Percentiles rank a stretch among this genome's conserved stretches.
phyloP scores from a whole-genome alignment of 345 rosid species.

The Hibiscus trionum region DNA sequence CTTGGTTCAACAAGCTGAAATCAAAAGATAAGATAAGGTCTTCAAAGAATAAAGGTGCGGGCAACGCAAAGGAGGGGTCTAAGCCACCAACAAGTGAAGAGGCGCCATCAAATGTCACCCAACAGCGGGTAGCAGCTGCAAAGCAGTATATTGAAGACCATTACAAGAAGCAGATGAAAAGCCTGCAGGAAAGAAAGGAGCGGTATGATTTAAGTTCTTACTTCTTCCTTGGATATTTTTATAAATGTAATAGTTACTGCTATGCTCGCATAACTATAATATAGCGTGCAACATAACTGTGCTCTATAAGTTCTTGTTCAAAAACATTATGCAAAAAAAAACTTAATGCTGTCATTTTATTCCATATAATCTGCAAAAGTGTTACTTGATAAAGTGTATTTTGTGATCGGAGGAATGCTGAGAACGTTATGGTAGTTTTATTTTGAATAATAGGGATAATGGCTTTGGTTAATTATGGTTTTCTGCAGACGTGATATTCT shows the following conservation, averaged over 20 bases:
- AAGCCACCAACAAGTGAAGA: neutral
- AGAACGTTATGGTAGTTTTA: no score
- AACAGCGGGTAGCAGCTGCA: neutral
- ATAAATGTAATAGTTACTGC: neutral
- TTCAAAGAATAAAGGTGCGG: neutral
- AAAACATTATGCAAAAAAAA: neutral
- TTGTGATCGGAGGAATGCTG: no score
- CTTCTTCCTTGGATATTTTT: neutral
- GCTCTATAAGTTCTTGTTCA: neutral
- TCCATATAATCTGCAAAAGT: neutral
- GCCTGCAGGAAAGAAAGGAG: neutral
- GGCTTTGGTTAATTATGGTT: constrained; percentile 8
- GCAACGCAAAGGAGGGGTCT: neutral
- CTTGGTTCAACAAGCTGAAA: neutral
- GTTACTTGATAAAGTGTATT: neutral
- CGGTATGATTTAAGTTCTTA: neutral
- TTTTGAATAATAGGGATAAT: no score
- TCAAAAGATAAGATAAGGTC: neutral
- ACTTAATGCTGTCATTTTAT: neutral
- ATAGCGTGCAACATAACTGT: neutral
- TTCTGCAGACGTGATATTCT: constrained; percentile 68
- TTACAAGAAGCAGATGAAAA: neutral
- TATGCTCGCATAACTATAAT: neutral
- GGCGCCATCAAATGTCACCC: neutral
- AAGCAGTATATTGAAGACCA: neutral